Conservation (phyloP, 106 monocot genomes). For the Hemerocallis citrina region DNA sequence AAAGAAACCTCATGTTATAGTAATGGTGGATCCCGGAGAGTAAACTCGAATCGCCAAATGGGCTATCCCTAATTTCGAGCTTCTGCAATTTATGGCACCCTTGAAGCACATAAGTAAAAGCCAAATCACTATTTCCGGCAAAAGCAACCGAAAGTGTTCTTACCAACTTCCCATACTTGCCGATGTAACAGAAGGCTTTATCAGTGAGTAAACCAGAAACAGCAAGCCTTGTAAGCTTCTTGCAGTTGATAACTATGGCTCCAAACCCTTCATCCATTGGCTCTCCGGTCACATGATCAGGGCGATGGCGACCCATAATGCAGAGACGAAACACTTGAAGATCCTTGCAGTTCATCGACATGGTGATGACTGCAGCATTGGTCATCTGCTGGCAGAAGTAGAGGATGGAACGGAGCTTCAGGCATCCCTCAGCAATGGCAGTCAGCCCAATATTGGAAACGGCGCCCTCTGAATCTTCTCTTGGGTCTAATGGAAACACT, state of each 20-base stretch:
- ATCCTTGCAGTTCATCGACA: constrained; percentile 75
- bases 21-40: constrained; percentile 70
- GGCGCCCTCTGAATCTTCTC: constrained; percentile 41
- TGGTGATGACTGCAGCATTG: constrained; percentile 59
- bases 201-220: constrained; percentile 82
- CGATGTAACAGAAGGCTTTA: constrained; percentile 70
- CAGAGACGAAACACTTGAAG: constrained; percentile 74
- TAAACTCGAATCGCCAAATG: constrained; percentile 60
- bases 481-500: constrained; percentile 37
- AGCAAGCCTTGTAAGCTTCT: constrained; percentile 70
- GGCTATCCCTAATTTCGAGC: constrained; percentile 85
- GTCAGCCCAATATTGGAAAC: constrained; percentile 62
- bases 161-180: constrained; percentile 65
- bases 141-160: constrained; percentile 87
- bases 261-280: constrained; percentile 92
- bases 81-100: constrained; percentile 73
- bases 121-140: constrained; percentile 61
- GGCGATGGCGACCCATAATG: constrained; percentile 68
- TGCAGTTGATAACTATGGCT: constrained; percentile 81
- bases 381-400: constrained; percentile 91
- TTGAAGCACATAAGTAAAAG: constrained; percentile 57
- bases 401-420: constrained; percentile 65
- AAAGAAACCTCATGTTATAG: constrained; percentile 89
- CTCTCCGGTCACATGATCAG: constrained; percentile 53
- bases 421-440: constrained; percentile 77